Conservation (phyloP, 768 basidiomycete genomes). For the Tulasnella sp. region DNA sequence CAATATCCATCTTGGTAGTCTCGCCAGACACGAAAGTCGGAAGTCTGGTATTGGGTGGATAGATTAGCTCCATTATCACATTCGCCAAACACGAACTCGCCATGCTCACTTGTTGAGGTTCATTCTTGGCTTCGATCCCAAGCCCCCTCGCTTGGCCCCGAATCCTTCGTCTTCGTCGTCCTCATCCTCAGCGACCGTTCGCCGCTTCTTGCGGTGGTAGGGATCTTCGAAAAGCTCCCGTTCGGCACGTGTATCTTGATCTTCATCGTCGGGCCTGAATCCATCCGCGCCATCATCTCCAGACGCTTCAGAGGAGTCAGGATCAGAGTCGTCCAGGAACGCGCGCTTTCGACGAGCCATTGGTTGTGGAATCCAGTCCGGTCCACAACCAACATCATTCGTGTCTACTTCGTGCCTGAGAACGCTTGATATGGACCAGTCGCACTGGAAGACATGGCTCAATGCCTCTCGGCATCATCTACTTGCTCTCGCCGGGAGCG, state of each 20-base stretch:
- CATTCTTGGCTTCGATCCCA: slow-evolving; percentile 31
- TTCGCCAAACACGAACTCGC: not conserved
- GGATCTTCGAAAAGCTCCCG: slow-evolving; percentile 68
- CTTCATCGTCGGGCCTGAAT: slow-evolving; percentile 35
- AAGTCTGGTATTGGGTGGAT: slow-evolving; percentile 26
- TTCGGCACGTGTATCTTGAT: slow-evolving; percentile 56
- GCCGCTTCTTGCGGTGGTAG: slow-evolving; percentile 57
- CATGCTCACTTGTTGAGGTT: slow-evolving; percentile 52
- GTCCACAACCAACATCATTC: no score
- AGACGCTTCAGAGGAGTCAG: slow-evolving; percentile 53
- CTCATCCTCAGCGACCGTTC: slow-evolving; percentile 55
- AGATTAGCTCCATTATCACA: slow-evolving; percentile 12
- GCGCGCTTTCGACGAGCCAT: slow-evolving; percentile 75
- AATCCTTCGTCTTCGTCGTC: slow-evolving; percentile 48
- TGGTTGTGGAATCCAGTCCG: no score
- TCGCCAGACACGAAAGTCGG: slow-evolving; percentile 59
- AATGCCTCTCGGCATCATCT: no score
- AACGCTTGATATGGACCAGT: no score
- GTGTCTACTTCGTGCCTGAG: no score
- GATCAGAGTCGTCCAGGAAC: slow-evolving; percentile 60
- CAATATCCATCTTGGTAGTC: slow-evolving; percentile 29
- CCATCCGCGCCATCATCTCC: slow-evolving; percentile 39
- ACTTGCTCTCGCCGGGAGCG: no score
- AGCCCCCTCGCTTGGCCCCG: slow-evolving; percentile 22
- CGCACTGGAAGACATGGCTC: no score